phyloP scores from a whole-genome alignment of 345 rosid species.

The Populus deltoides region DNA sequence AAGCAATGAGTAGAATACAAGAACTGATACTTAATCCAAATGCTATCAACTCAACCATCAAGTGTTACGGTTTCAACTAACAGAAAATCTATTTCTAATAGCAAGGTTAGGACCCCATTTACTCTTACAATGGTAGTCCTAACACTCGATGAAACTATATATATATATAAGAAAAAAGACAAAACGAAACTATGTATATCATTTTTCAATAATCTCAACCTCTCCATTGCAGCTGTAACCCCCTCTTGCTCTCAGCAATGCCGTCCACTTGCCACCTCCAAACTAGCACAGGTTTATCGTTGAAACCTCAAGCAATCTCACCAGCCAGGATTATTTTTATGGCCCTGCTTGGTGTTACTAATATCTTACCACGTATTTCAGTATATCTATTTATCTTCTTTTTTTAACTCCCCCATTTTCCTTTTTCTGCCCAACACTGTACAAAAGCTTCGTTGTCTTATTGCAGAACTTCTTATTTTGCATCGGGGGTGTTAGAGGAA shows the following conservation, averaged over 20 bases:
- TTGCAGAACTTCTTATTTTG: slow-evolving; percentile 11
- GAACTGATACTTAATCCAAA: too few relatives aligned
- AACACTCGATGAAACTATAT: too few relatives aligned
- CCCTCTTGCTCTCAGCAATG: slow-evolving; percentile 10
- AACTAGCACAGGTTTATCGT: background rate
- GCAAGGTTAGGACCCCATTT: too few relatives aligned
- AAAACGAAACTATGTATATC: too few relatives aligned
- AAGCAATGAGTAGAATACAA: too few relatives aligned
- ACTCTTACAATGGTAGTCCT: too few relatives aligned
- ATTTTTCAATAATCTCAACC: slow-evolving; percentile 1
- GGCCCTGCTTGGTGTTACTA: background rate
- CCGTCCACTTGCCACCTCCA: slow-evolving; percentile 7
- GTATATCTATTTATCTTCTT: background rate
- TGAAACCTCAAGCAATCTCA: slow-evolving; percentile 13
- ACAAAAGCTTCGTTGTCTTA: slow-evolving; percentile 27
- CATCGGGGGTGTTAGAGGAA: background rate
- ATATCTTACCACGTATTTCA: background rate
- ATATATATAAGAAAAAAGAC: too few relatives aligned
- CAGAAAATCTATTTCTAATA: too few relatives aligned
- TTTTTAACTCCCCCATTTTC: background rate
- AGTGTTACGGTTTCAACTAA: too few relatives aligned
- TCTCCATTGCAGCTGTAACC: slow-evolving; percentile 33
- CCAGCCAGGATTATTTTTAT: background rate
- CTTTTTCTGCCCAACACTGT: slow-evolving; percentile 21
- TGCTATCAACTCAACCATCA: too few relatives aligned